Evolutionary conservation across 2,329 filamentous ascomycete genomes (phyloP), one percentile per base, ranked within the genome.

Genomic region (Cadophora gregata): DNA sequence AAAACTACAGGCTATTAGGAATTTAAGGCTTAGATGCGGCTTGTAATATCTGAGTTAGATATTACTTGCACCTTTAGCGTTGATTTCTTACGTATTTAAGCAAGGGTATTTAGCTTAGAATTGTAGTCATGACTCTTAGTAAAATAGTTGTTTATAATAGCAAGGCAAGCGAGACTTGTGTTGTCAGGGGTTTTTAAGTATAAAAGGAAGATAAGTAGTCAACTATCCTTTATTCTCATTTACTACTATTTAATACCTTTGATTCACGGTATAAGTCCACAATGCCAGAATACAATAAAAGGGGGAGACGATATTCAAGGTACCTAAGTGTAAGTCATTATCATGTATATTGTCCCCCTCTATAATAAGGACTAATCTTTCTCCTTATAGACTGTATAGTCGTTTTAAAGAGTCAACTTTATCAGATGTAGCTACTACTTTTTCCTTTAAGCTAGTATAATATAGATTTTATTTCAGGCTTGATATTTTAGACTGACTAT

Each of bases 311-410:
- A 48, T 48, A 48, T 48, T 48, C 47, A 48, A 48, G 47, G 50
- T 53, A 53, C 50, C 50, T 27, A 31, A 53, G 50, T 53, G 25
- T 53, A 53, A 53, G 50, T 53, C 50, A 53, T 53, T 31, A 53
- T 53, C 50, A 53, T 53, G 50, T 53, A 31, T 33, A 33, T 33
- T 33, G 27, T 55, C 10, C 51, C 51, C 8, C 51, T 55, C 51
- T 55, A 19, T 7, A 33, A 55, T 55, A 55, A 55, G 27, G 27
- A 19, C 51, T 55, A 55, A 55, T 55, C 27, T 55, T 55, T 33
- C 51, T 55, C 12, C 51, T 31, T 55, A 19, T 55, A 55, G 51
- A 55, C 27, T 55, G 27, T 29, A 55, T 55, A n/a, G 27, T 33
- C 29, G 27, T 33, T 55, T 29, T 29, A 55, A 16, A 55, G 51